Base-by-base conservation (phyloP, 2,329 filamentous ascomycete species). In the Ceratocystis papillata region DNA sequence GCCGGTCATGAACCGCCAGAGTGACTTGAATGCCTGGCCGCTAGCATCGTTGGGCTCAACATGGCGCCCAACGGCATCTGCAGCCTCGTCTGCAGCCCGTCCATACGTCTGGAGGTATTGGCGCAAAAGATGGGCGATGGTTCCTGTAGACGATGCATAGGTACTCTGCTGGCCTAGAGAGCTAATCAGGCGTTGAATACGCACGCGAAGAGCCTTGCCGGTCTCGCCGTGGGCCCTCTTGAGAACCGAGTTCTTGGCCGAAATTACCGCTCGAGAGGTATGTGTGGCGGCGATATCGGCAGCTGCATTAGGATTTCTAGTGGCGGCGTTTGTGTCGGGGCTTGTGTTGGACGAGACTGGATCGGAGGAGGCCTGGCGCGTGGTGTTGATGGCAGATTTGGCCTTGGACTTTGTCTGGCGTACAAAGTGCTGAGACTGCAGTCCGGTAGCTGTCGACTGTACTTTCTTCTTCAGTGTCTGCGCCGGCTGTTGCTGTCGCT, bases 91-190 rank as follows among this genome's bases (percentile, higher is more conserved):
- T 0, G 86, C 82, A 0, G 86, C 87, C 45, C 85, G 84, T 0
- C 90, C 89, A 73, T 96, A 96, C 8, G 86, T 79, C 69, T 84
- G 78, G 8, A 89, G 87, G 74, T 96, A 96, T 53, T 87, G 84
- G 72, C 90, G 84, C 66, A 96, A 80, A 5, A 97, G 79, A 6
- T 86, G 76, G 0, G 88, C 84, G 41, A 97, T 75, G 0, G 86
- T 90, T 0, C 89, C 90, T 0, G 96, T 90, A 0, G 92, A 96
- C 61, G 92, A 86, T 0, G 87, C 85, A 73, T 97, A 97, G 73
- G 96, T 90, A 6, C 81, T 83, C 63, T 88, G 85, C 71, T 89
- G 82, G 6, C 89, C 82, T 15, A 97, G 80, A 48, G 88, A 89
- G 15, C 83, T 70, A 2, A 97, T 93, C 62, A 97, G 77, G 5